Percentiles rank a stretch among this genome's conserved stretches.
Conservation (phyloP, 202 grass and related monocot species). For the Panicum hallii region DNA sequence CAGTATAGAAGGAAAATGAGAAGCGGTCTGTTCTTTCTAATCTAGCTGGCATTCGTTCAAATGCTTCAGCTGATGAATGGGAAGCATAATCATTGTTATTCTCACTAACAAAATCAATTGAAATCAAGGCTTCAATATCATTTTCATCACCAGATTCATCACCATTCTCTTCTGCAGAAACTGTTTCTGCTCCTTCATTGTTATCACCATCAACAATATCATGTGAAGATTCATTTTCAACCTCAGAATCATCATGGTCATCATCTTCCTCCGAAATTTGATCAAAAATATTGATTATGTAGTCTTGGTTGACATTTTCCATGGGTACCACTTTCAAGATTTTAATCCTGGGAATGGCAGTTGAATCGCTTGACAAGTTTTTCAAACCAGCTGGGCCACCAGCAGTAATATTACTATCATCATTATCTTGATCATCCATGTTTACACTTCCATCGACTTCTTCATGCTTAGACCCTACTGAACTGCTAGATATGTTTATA, state of each 20-base stretch:
- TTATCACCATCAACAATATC: constrained; percentile 63
- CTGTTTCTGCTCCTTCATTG: constrained; percentile 61
- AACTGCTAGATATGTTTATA: constrained; percentile 63
- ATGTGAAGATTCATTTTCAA: constrained; percentile 60
- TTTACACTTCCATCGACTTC: constrained; percentile 50
- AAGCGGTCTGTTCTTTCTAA: constrained; percentile 72
- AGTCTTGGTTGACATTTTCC: constrained; percentile 74
- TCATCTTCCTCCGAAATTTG: constrained; percentile 86
- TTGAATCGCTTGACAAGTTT: constrained; percentile 68
- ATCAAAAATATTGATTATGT: constrained; percentile 88
- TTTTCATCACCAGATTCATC: constrained; percentile 64
- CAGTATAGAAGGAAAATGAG: constrained; percentile 82
- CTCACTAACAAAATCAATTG: constrained; percentile 55
- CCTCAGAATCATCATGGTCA: constrained; percentile 59
- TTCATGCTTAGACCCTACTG: constrained; percentile 58
- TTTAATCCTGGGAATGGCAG: constrained; percentile 68
- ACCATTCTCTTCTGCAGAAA: constrained; percentile 58
- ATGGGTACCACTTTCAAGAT: constrained; percentile 79
- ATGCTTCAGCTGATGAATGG: constrained; percentile 37
- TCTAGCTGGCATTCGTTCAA: constrained; percentile 79
- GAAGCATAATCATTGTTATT: constrained; percentile 37
- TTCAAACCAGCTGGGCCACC: constrained; percentile 64
- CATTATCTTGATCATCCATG: constrained; percentile 62
- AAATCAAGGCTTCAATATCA: constrained; percentile 60
- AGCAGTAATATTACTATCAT: constrained; percentile 61